Evolutionary conservation across 768 basidiomycete genomes (phyloP), one percentile per base, ranked within the genome.

Genomic region (Mycena vitilis): DNA sequence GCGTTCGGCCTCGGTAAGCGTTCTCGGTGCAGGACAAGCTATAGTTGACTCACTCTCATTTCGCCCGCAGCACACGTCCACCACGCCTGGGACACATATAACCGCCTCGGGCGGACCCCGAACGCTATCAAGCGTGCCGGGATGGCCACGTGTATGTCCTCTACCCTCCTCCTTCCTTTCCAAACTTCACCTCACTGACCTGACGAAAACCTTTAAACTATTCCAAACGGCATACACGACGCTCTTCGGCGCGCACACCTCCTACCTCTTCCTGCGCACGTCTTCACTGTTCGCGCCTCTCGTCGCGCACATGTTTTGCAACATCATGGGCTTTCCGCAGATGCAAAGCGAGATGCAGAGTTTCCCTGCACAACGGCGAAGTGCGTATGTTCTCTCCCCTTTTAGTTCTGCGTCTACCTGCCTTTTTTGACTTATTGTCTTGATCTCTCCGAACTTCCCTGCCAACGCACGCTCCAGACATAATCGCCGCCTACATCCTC

Each of bases 151-250:
- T 62, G 94, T 94, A 74, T 45, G 89, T 66, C 34, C 22, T 22
- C 22, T 6, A 8, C n/a, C n/a, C n/a, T n/a, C n/a, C n/a, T 42
- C 22, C 47, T 62, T 22, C 5, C 38, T 38, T 55, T 23, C 18
- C 72, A 42, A 48, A n/a, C 37, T n/a, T n/a, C n/a, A n/a, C n/a
- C n/a, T n/a, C n/a, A n/a, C n/a, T n/a, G n/a, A n/a, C 20, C 42
- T 42, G 18, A 37, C 25, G 5, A 30, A 20, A 25, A n/a, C n/a
- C n/a, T 36, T 61, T 25, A 11, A 74, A 98, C 96, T 88, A 5
- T 91, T 98, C 79, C 97, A 99, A 79, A 84, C 96, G 25, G 75
- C 84, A 5, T 99, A 98, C 79, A 99, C 98, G 9, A 95, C 94
- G 4, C 74, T 98, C 18, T 99, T 99, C 73, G 98, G 98, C 5